Evolutionary conservation across 2,329 filamentous ascomycete species (phyloP).

Genomic region (Fusarium coicis): DNA sequence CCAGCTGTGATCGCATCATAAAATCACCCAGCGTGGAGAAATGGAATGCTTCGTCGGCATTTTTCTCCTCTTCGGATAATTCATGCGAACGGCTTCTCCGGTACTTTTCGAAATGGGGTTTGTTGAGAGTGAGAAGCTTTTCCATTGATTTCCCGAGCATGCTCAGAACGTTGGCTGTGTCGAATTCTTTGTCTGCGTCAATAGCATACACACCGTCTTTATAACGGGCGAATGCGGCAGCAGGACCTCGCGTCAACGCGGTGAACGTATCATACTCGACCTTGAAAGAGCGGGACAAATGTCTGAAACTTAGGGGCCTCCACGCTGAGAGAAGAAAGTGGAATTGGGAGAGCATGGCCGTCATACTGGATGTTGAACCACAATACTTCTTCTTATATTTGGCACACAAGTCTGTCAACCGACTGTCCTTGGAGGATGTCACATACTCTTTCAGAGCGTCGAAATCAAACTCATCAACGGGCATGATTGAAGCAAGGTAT

Average conservation of each 20-base stretch:
- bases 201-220: constrained; percentile 91
- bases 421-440: constrained; percentile 86
- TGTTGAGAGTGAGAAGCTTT: constrained; percentile 87
- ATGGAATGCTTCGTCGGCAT: constrained; percentile 82
- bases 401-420: constrained; percentile 74
- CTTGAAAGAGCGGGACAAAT: constrained; percentile 75
- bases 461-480: constrained; percentile 92
- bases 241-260: constrained; percentile 75
- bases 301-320: constrained; percentile 74
- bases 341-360: constrained; percentile 85
- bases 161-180: constrained; percentile 85
- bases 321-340: constrained; percentile 90
- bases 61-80: constrained; percentile 76
- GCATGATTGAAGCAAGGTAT: constrained; percentile 93
- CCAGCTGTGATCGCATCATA: constrained; percentile 93
- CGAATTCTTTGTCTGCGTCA: constrained; percentile 93
- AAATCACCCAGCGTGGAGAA: constrained; percentile 90
- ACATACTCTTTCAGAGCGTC: constrained; percentile 86
- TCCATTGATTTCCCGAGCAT: constrained; percentile 97
- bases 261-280: constrained; percentile 76
- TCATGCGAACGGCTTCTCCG: constrained; percentile 74
- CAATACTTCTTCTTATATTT: constrained; percentile 81
- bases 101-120: constrained; percentile 87
- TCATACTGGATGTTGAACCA: constrained; percentile 98
- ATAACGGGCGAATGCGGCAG: constrained; percentile 83